Evolutionary conservation across 2,329 filamentous ascomycete genomes (phyloP).

Genomic region (Fusarium pseudocircinatum): DNA sequence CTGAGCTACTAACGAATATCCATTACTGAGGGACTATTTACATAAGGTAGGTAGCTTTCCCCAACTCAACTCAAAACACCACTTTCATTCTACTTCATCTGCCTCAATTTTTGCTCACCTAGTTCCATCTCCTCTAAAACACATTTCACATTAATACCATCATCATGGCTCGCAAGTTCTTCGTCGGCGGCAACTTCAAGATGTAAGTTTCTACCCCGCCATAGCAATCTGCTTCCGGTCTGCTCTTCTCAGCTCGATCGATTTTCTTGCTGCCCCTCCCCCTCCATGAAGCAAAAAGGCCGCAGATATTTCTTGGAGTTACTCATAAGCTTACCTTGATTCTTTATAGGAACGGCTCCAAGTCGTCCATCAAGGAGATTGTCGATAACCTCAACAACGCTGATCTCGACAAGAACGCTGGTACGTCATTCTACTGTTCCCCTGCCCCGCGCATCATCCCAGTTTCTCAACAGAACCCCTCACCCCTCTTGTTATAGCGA

Average conservation of each 20-base stretch:
- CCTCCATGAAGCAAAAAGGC: constrained; percentile 41
- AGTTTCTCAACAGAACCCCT: constrained; percentile 19
- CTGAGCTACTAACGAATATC: background rate
- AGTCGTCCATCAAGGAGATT: constrained; percentile 89
- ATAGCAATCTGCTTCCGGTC: constrained; percentile 17
- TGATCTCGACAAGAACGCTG: constrained; percentile 77
- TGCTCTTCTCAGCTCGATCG: constrained; percentile 3
- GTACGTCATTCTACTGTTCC: constrained; percentile 58
- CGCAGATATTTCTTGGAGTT: constrained; percentile 36
- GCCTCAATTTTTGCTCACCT: constrained; percentile 9
- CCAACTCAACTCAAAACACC: constrained; percentile 12
- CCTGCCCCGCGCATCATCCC: constrained; percentile 11
- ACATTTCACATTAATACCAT: constrained; percentile 43
- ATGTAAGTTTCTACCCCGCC: constrained; percentile 71
- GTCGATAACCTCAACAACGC: constrained; percentile 89
- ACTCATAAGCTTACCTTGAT: constrained; percentile 20
- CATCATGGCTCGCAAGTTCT: constrained; percentile 95
- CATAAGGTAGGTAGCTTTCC: constrained; percentile 10
- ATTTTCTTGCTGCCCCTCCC: constrained; percentile 23
- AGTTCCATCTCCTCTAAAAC: background rate
- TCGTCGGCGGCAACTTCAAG: constrained; percentile 99
- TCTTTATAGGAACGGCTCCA: constrained; percentile 83
- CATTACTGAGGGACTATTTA: constrained; percentile 21
- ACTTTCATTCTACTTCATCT: constrained; percentile 10
- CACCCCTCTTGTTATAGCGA: background rate